Evolutionary conservation across 345 rosid genomes (phyloP), one percentile per base, ranked within the genome.

Genomic region (Hibiscus mutabilis): DNA sequence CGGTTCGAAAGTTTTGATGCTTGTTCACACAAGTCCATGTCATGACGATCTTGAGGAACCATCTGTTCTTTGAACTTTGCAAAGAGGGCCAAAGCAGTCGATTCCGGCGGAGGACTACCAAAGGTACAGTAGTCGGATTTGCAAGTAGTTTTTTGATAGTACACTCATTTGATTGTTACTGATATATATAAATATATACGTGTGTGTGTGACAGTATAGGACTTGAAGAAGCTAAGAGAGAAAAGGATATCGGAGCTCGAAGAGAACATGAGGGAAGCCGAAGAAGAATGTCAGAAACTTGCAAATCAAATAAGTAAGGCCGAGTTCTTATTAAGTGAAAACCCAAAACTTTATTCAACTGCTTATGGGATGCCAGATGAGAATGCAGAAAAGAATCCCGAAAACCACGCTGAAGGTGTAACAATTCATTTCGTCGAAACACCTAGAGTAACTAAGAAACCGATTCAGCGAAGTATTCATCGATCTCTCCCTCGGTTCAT

Each of bases 1-100:
- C 69, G 82, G 84, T 73, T 91, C 98, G 8, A 94, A 94, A 84
- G 93, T 90, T 71, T 44, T 94, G 83, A 91, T 94, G 97, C 89
- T 91, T 51, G 93, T 88, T 66, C 97, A 94, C 73, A 80, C 88
- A 62, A 91, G 97, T 77, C 96, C 91, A 9, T 79, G 85, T 62
- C 88, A 87, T 73, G 95, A 84, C 73, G 96, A 94, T 68, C 78
- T 86, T 7, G 91, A 80, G 18, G 97, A 94, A 91, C 98, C 8
- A 77, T 87, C 33, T 88, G 97, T 80, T 94, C 97, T 59, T 68
- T 90, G 75, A 85, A 81, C 80, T 94, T 94, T 57, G 90, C 98
- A 16, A 90, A 79, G 80, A 89, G 97, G 74, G 96, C 96, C 13
- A 87, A 97, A 79, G 88, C 89, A 16, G 78, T 90, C 4, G 97